Percentiles rank a stretch among this genome's conserved stretches.
phyloP scores from a whole-genome alignment of 345 rosid genomes.

The Erodium maritimum region DNA sequence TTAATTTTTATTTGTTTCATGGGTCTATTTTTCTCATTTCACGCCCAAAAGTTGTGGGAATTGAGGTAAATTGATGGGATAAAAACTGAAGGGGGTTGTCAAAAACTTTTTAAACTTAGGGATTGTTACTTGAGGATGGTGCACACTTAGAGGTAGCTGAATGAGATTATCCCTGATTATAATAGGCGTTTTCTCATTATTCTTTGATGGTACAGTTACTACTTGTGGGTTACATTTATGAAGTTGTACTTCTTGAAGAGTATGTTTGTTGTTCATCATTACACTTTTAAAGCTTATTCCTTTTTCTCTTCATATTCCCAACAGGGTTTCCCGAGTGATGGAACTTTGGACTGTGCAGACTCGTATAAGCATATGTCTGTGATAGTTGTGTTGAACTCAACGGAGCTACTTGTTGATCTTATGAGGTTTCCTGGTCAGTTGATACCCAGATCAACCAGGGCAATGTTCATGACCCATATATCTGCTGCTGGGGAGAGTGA shows the following conservation, averaged over 20 bases:
- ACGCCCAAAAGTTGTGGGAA: too few relatives aligned
- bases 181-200: neutral
- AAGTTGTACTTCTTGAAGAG: slow-evolving; percentile 5
- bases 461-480: slow-evolving; percentile 76
- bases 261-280: slow-evolving; percentile 1
- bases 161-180: too few relatives aligned
- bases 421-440: slow-evolving; percentile 95
- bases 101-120: too few relatives aligned
- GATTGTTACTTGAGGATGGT: too few relatives aligned
- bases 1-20: too few relatives aligned
- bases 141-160: too few relatives aligned
- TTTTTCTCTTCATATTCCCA: slow-evolving; percentile 4
- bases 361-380: slow-evolving; percentile 84
- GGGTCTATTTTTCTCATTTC: too few relatives aligned
- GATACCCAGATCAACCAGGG: slow-evolving; percentile 73
- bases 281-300: neutral
- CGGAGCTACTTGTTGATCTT: slow-evolving; percentile 89
- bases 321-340: slow-evolving; percentile 94
- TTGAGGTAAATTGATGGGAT: too few relatives aligned
- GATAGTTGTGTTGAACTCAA: slow-evolving; percentile 66
- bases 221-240: neutral
- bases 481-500: slow-evolving; percentile 98
- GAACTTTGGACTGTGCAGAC: slow-evolving; percentile 61
- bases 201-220: neutral
- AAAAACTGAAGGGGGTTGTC: too few relatives aligned